phyloP scores from a whole-genome alignment of 768 basidiomycete genomes.

The Cystobasidium onofrii region DNA sequence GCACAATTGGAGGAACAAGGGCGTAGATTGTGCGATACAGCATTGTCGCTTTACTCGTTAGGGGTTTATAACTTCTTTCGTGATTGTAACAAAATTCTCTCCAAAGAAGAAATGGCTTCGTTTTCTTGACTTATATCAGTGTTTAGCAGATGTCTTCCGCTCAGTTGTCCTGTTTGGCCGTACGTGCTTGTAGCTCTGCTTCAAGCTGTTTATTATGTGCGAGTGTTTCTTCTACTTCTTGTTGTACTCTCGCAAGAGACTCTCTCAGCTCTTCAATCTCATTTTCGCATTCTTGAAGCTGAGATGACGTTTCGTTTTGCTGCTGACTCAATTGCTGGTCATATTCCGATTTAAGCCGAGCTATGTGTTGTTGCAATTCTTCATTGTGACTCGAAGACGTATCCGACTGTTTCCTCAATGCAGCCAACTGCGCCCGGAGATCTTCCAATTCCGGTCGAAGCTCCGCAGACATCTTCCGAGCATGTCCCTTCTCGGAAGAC shows the following conservation, averaged over 20 bases:
- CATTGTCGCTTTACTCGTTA: not conserved
- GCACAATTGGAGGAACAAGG: not conserved
- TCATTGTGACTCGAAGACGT: constrained; percentile 27
- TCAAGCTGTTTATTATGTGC: constrained; percentile 42
- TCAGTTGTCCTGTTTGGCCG: not conserved
- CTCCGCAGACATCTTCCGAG: constrained; percentile 24
- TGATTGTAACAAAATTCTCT: not conserved
- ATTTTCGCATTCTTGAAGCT: constrained; percentile 69
- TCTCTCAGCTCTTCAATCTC: constrained; percentile 69
- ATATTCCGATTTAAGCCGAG: constrained; percentile 66
- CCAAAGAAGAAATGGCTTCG: too few species aligned
- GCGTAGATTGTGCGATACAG: not conserved
- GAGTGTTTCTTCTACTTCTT: constrained; percentile 65
- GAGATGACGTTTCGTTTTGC: constrained; percentile 65
- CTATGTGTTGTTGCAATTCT: constrained; percentile 60
- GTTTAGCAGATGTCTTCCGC: too few species aligned
- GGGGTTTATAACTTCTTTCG: not conserved
- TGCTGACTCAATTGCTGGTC: constrained; percentile 62
- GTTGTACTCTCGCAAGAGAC: constrained; percentile 64
- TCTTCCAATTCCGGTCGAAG: constrained; percentile 37
- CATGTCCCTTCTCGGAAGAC: not conserved
- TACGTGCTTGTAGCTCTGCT: constrained; percentile 6
- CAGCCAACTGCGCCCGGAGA: constrained; percentile 34
- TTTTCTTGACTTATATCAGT: too few species aligned
- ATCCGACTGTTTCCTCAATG: constrained; percentile 30